These are phyloP conservation scores for Apocynum venetum DNA, from an alignment of 257 asterid species.

Conservation along the genomic window DNA sequence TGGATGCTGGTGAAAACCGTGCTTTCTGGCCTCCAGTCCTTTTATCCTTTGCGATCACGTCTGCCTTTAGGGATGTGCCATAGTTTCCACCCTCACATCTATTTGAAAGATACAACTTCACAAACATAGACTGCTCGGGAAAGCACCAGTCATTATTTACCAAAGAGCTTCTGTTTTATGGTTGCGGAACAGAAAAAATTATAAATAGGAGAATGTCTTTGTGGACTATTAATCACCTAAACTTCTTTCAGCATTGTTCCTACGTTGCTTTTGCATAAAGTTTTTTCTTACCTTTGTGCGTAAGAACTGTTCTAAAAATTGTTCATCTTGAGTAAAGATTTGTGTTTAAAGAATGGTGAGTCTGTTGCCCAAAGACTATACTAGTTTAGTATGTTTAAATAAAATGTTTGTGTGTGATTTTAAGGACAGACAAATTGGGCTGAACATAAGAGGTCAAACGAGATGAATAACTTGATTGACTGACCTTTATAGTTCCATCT, in stretches of 20 bases:
- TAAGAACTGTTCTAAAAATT: neutral
- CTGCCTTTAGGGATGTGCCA: neutral
- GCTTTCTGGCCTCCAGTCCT: too few relatives aligned
- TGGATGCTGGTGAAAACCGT: too few relatives aligned
- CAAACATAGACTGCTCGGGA: neutral
- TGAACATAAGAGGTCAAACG: neutral
- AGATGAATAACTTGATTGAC: constrained; percentile 3
- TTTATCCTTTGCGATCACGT: too few relatives aligned
- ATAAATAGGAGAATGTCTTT: neutral
- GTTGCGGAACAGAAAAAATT: neutral
- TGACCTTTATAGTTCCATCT: constrained; percentile 77
- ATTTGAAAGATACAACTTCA: too few relatives aligned
- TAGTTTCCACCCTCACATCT: neutral
- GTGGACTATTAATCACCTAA: neutral
- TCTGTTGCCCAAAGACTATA: neutral
- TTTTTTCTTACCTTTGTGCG: neutral
- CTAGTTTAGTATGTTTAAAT: neutral
- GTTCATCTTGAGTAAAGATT: neutral
- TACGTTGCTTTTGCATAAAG: neutral
- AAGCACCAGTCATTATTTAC: neutral
- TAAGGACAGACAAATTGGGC: neutral
- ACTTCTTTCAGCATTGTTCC: neutral
- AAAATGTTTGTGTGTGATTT: neutral
- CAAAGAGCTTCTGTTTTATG: neutral
- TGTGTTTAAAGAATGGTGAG: neutral